Conservation (phyloP, 1,139 yeast species). For the Hansenula sp. region DNA sequence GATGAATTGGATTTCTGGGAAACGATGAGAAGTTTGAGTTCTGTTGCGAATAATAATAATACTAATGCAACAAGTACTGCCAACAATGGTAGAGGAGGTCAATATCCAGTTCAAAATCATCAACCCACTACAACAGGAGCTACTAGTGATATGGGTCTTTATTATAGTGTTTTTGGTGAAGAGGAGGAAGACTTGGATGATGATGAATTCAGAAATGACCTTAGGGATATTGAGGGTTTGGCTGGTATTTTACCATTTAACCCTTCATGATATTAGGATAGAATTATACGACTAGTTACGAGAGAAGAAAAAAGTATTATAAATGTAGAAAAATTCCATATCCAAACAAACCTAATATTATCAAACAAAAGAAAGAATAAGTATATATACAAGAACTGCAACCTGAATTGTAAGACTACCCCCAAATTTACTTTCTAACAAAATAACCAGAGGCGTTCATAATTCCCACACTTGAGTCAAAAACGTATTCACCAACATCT, state of each 20-base stretch:
- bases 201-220: slow-evolving; percentile 20
- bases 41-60: slow-evolving; percentile 24
- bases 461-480: slow-evolving; percentile 68
- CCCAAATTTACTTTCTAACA: slow-evolving; percentile 48
- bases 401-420: no score
- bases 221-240: slow-evolving; percentile 18
- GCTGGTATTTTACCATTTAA: slow-evolving; percentile 22
- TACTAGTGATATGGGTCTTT: slow-evolving; percentile 4
- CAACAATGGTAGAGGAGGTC: neutral
- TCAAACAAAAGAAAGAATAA: no score
- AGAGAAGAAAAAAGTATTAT: no score
- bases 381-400: no score
- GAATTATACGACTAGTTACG: no score
- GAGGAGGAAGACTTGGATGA: slow-evolving; percentile 15
- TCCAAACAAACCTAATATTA: no score
- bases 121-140: neutral
- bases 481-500: slow-evolving; percentile 78
- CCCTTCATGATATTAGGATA: slow-evolving; percentile 17
- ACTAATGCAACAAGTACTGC: neutral
- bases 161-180: slow-evolving; percentile 8
- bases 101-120: no score
- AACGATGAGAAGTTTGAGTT: slow-evolving; percentile 51
- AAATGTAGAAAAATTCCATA: no score
- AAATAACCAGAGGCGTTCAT: slow-evolving; percentile 74
- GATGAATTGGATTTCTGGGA: slow-evolving; percentile 70